These are phyloP conservation scores for Aspergillus tubingensis DNA, from an alignment of 2,329 filamentous ascomycete genomes.

Conservation along the genomic window DNA sequence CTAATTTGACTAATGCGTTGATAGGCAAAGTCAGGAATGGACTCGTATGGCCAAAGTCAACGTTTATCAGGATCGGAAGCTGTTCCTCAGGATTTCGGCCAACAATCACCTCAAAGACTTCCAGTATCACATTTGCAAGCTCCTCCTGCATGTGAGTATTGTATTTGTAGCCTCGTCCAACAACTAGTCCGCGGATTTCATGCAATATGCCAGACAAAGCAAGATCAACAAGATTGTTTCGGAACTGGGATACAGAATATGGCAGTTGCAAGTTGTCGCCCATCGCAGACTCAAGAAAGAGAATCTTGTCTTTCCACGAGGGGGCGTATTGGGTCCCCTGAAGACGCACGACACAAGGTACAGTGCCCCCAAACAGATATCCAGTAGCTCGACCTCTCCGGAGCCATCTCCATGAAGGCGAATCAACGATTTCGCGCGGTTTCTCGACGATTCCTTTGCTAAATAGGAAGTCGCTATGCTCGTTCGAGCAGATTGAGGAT, in stretches of 20 bases:
- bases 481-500: background rate
- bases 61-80: conserved; percentile 44
- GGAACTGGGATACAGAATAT: conserved; percentile 18
- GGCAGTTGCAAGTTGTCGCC: background rate
- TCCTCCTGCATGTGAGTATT: conserved; percentile 31
- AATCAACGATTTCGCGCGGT: background rate
- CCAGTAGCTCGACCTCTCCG: conserved; percentile 18
- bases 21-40: conserved; percentile 46
- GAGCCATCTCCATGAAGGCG: conserved; percentile 1
- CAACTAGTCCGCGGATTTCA: conserved; percentile 43
- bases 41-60: conserved; percentile 49
- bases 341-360: background rate
- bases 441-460: background rate
- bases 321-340: conserved; percentile 31
- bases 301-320: conserved; percentile 8
- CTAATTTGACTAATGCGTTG: conserved; percentile 34
- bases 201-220: conserved; percentile 48
- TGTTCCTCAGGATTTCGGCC: background rate
- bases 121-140: conserved; percentile 22
- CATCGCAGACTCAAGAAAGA: conserved; percentile 45
- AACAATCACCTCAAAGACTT: conserved; percentile 1
- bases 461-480: background rate
- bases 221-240: conserved; percentile 37
- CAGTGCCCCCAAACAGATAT: conserved; percentile 41
- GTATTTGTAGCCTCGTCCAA: conserved; percentile 48